Evolutionary conservation across 1,139 yeast genomes (phyloP).

Genomic region (Yamadazyma aaseri): DNA sequence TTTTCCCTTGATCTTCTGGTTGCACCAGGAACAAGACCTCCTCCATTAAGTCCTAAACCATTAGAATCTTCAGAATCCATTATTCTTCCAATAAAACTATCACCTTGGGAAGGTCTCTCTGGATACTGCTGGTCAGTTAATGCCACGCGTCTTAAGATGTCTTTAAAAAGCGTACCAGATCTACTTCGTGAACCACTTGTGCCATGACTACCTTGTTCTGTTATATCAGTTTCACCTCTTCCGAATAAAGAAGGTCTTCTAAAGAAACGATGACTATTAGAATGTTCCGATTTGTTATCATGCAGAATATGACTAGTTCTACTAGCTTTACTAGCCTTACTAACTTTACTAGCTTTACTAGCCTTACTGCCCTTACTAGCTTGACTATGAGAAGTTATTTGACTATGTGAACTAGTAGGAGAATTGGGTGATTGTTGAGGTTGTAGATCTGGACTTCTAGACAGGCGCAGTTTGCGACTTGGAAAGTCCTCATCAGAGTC

Average conservation of each 20-base stretch:
- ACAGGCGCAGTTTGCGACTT: neutral
- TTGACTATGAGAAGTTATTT: neutral
- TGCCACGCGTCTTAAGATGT: constrained; percentile 37
- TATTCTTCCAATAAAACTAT: constrained; percentile 42
- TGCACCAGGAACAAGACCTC: constrained; percentile 47
- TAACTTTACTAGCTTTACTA: no score
- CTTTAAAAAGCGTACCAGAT: constrained; percentile 24
- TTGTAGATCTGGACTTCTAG: neutral
- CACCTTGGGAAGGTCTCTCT: constrained; percentile 24
- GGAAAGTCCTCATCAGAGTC: constrained; percentile 11
- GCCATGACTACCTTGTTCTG: constrained; percentile 19
- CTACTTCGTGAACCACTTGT: constrained; percentile 9
- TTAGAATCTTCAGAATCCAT: constrained; percentile 23
- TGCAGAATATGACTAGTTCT: constrained; percentile 1
- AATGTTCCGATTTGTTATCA: constrained; percentile 2
- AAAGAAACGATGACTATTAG: constrained; percentile 11
- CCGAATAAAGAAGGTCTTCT: constrained; percentile 12
- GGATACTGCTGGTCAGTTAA: constrained; percentile 32
- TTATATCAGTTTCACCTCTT: constrained; percentile 18
- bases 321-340: no score
- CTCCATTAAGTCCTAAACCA: constrained; percentile 35
- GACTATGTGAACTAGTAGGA: neutral
- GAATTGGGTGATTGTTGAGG: neutral
- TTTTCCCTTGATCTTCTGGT: constrained; percentile 20
- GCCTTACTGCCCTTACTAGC: no score